A percentile compares a stretch with the other conserved stretches of the same genome.
These are phyloP conservation scores for Amaranthus palmeri DNA, from an alignment of 148 eudicot species.

Conservation along the genomic window DNA sequence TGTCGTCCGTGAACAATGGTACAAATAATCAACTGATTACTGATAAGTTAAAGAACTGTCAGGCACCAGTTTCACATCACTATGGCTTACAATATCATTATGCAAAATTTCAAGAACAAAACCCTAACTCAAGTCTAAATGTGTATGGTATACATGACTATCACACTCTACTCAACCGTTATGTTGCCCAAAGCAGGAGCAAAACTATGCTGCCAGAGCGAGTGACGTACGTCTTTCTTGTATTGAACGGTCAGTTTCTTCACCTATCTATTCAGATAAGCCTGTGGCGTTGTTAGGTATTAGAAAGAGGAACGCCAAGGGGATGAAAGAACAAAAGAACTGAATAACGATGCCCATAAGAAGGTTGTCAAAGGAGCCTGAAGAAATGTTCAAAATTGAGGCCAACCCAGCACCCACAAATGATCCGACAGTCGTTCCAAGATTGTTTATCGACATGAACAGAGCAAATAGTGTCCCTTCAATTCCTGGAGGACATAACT, in stretches of 20 bases:
- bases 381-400: slow-evolving; percentile 75
- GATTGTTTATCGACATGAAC: slow-evolving; percentile 94
- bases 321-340: slow-evolving; percentile 63
- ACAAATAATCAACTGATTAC: background rate
- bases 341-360: slow-evolving; percentile 54
- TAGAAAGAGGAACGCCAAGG: slow-evolving; percentile 63
- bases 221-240: background rate
- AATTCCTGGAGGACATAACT: slow-evolving; percentile 94
- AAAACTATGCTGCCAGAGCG: background rate
- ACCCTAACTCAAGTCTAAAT: background rate
- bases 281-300: slow-evolving; percentile 95
- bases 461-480: slow-evolving; percentile 99
- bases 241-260: slow-evolving; percentile 1
- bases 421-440: slow-evolving; percentile 72
- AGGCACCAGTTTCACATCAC: background rate
- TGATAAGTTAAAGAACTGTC: background rate
- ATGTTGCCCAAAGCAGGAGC: background rate
- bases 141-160: slow-evolving; percentile 6
- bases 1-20: background rate
- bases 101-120: slow-evolving; percentile 13
- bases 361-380: slow-evolving; percentile 89
- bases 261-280: slow-evolving; percentile 46
- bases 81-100: background rate
- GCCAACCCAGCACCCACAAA: slow-evolving; percentile 81
- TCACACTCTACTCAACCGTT: background rate